Conservation (phyloP, 345 rosid genomes). For the Jatropha curcas region DNA sequence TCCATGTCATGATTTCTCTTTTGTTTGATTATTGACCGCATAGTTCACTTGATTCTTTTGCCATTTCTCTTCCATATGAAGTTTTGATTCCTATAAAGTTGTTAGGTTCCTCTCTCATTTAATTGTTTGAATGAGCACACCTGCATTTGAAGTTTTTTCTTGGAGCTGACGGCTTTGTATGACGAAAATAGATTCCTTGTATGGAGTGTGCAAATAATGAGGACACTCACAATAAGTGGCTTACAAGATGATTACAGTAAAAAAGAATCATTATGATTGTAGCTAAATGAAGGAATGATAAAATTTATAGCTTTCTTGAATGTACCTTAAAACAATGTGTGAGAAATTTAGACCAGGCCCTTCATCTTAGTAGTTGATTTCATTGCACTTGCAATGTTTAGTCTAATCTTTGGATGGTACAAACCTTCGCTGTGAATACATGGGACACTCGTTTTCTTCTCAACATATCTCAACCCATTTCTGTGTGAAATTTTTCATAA, state of each 20-base stretch:
- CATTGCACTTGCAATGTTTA: neutral
- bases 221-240: neutral
- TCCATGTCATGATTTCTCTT: too few relatives aligned
- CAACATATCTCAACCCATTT: neutral
- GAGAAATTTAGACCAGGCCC: neutral
- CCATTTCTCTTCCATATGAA: neutral
- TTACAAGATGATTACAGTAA: neutral
- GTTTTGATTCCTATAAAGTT: too few relatives aligned
- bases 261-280: neutral
- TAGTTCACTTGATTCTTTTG: too few relatives aligned
- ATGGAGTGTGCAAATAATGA: neutral
- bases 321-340: neutral
- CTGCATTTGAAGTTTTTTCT: neutral
- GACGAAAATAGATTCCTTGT: neutral
- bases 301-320: neutral
- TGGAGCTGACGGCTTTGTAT: neutral
- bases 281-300: neutral
- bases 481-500: neutral
- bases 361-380: neutral
- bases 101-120: too few relatives aligned
- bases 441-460: neutral
- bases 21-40: too few relatives aligned
- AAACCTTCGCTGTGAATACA: too few relatives aligned
- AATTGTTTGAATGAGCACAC: neutral
- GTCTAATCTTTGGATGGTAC: neutral